These are phyloP conservation scores for Saccharomyces hybrid DNA, from an alignment of 1,139 yeast genomes.

Conservation along the genomic window DNA sequence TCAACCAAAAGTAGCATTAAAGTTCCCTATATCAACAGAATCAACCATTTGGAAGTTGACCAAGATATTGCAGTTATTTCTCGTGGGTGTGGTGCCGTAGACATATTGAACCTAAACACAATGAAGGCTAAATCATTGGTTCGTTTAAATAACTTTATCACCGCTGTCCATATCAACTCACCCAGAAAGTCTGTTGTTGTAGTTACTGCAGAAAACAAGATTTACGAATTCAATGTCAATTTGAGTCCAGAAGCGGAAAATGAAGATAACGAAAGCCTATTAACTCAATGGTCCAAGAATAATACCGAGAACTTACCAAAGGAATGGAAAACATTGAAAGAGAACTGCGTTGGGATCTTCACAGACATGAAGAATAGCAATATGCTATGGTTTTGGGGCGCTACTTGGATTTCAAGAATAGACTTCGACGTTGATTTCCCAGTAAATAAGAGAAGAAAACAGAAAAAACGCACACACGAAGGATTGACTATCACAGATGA, in stretches of 20 bases:
- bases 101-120: constrained; percentile 39
- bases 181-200: constrained; percentile 48
- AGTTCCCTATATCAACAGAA: constrained; percentile 37
- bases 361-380: constrained; percentile 34
- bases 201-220: constrained; percentile 65
- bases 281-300: constrained; percentile 74
- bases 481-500: constrained; percentile 47
- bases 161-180: constrained; percentile 52
- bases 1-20: constrained; percentile 28
- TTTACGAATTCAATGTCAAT: constrained; percentile 50
- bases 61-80: constrained; percentile 46
- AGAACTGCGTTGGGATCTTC: constrained; percentile 71
- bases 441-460: constrained; percentile 34
- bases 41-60: constrained; percentile 46
- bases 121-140: constrained; percentile 34
- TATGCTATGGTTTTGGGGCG: constrained; percentile 77
- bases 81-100: constrained; percentile 61
- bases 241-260: background rate
- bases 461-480: constrained; percentile 56
- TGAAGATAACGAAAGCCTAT: constrained; percentile 28
- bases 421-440: constrained; percentile 62
- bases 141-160: constrained; percentile 51
- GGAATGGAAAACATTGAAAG: constrained; percentile 51
- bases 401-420: constrained; percentile 74
- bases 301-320: constrained; percentile 72